These are phyloP conservation scores for Didymella segeticola DNA, from an alignment of 2,329 filamentous ascomycete species.

Conservation along the genomic window DNA sequence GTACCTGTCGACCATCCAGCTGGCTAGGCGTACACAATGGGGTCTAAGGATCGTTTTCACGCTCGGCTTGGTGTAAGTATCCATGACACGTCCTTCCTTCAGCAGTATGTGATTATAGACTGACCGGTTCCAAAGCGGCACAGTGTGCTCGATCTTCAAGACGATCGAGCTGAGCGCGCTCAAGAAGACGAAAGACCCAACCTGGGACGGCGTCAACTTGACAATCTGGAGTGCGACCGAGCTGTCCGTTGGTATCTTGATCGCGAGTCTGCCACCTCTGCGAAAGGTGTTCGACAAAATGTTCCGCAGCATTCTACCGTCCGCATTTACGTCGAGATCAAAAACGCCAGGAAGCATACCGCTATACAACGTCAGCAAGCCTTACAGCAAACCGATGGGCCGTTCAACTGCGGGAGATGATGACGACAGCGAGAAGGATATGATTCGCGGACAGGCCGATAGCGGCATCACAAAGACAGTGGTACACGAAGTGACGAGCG, in stretches of 20 bases:
- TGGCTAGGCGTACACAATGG: conserved; percentile 34
- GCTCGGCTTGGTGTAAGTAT: conserved; percentile 33
- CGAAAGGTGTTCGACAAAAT: conserved; percentile 36
- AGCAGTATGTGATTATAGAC: not conserved
- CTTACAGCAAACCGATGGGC: conserved; percentile 17
- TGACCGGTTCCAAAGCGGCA: conserved; percentile 21
- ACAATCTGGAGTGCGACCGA: conserved; percentile 34
- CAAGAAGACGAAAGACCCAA: conserved; percentile 30
- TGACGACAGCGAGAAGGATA: conserved; percentile 29
- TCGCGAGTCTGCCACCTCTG: conserved; percentile 33
- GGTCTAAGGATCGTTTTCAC: conserved; percentile 36
- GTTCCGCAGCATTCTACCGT: conserved; percentile 25
- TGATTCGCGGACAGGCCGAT: conserved; percentile 20
- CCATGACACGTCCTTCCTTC: not conserved
- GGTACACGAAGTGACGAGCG: conserved; percentile 28
- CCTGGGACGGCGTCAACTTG: conserved; percentile 34
- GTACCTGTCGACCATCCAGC: conserved; percentile 34
- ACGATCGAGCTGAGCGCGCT: conserved; percentile 29
- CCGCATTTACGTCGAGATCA: conserved; percentile 19
- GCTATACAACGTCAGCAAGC: conserved; percentile 25
- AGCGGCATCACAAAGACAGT: conserved; percentile 29
- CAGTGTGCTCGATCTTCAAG: conserved; percentile 34
- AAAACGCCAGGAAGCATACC: conserved; percentile 21
- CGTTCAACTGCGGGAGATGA: conserved; percentile 21
- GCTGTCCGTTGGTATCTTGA: conserved; percentile 34